Evolutionary conservation across 305 asterid species (phyloP).

Genomic region (Fraxinus albicans): DNA sequence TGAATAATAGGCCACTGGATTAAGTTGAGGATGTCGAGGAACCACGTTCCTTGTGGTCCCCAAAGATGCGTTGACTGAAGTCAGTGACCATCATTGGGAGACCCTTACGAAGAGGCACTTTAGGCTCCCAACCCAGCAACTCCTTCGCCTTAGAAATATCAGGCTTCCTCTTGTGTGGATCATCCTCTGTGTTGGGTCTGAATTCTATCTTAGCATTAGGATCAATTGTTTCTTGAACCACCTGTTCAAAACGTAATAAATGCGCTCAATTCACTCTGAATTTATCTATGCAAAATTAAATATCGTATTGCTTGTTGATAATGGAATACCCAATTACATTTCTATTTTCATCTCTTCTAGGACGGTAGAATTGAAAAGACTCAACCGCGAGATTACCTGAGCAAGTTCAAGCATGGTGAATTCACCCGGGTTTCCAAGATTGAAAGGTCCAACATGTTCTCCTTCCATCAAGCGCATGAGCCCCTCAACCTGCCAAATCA

Average conservation of each 20-base stretch:
- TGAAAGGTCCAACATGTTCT: conserved; percentile 96
- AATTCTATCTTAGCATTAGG: conserved; percentile 79
- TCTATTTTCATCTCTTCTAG: neutral
- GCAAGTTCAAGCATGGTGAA: conserved; percentile 99
- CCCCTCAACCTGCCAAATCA: conserved; percentile 69
- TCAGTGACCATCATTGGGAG: conserved; percentile 92
- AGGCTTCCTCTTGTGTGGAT: conserved; percentile 96
- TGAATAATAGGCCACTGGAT: neutral
- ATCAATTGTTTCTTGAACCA: conserved; percentile 90
- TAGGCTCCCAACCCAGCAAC: conserved; percentile 91
- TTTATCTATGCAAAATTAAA: no score
- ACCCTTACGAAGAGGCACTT: conserved; percentile 75
- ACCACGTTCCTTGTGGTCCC: conserved; percentile 64
- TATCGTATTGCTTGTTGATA: neutral
- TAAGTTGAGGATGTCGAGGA: conserved; percentile 10
- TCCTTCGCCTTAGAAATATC: conserved; percentile 89
- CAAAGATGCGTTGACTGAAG: conserved; percentile 86
- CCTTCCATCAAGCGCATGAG: conserved; percentile 97
- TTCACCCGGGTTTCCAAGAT: conserved; percentile 96
- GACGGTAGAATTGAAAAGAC: neutral
- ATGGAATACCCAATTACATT: neutral
- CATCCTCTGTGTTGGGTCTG: conserved; percentile 93
- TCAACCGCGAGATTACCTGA: conserved; percentile 43
- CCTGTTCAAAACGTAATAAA: conserved; percentile 40
- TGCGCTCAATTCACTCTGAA: neutral